Conservation (phyloP, 148 eudicot genomes). For the Rhododendron ferrugineum region DNA sequence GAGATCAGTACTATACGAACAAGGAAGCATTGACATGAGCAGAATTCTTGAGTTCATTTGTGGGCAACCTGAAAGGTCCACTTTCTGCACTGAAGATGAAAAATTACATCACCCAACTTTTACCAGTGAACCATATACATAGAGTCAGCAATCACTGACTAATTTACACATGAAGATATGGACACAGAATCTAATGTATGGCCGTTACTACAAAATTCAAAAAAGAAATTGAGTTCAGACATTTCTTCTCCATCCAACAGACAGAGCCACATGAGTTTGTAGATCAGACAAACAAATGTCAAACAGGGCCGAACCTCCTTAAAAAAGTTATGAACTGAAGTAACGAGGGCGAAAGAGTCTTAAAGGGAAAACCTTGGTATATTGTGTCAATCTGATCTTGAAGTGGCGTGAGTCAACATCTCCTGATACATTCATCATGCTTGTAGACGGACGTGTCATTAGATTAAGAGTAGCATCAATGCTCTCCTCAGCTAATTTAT, state of each 20-base stretch:
- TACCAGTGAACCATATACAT: not conserved
- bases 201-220: not conserved
- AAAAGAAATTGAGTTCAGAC: not conserved
- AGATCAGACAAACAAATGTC: not conserved
- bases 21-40: conserved; percentile 52
- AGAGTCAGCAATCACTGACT: not conserved
- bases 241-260: not conserved
- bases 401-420: conserved; percentile 25
- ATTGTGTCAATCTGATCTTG: conserved; percentile 63
- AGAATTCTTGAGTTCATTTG: conserved; percentile 44
- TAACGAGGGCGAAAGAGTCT: not conserved
- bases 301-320: not conserved
- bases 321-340: not conserved
- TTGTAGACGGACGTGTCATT: conserved; percentile 15
- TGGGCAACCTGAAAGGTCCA: conserved; percentile 85
- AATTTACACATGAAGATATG: not conserved
- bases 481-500: conserved; percentile 44
- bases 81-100: conserved; percentile 44
- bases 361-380: conserved; percentile 51
- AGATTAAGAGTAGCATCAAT: conserved; percentile 28
- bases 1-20: conserved; percentile 21
- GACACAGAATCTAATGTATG: not conserved
- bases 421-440: conserved; percentile 13
- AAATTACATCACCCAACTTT: not conserved
- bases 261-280: not conserved